Percentiles rank a stretch among this genome's conserved stretches.
Conservation (phyloP, 208 protist species). For the Trypanosoma melophagium region DNA sequence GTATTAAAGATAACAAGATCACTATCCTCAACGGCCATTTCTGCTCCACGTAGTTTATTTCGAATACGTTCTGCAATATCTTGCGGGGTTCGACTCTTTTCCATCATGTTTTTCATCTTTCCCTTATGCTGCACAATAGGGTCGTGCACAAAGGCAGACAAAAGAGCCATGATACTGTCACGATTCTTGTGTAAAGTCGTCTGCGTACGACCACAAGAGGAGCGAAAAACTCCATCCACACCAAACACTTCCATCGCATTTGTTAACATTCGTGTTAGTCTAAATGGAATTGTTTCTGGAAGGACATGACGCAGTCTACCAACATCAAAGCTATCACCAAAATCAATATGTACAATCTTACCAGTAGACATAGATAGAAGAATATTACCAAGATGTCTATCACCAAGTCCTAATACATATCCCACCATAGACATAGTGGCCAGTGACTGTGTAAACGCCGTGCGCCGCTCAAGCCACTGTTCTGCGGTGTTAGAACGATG, state of each 20-base stretch:
- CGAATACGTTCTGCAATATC: conserved; percentile 96
- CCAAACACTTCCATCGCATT: conserved; percentile 99
- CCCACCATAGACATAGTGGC: conserved; percentile 99
- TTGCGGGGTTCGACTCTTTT: conserved; percentile 84
- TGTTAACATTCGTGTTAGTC: conserved; percentile 99
- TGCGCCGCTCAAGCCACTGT: conserved; percentile 98
- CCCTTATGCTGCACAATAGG: conserved; percentile 96
- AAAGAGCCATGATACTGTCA: conserved; percentile 98
- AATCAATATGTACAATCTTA: conserved; percentile 99
- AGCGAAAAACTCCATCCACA: conserved; percentile 98
- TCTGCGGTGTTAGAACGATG: conserved; percentile 96
- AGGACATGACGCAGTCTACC: conserved; percentile 97
- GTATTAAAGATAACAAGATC: conserved; percentile 81
- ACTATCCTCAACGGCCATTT: conserved; percentile 89
- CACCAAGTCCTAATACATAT: conserved; percentile 95
- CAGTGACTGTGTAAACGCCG: conserved; percentile 97
- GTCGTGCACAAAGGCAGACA: conserved; percentile 99
- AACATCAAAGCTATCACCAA: conserved; percentile 99
- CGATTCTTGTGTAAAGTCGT: conserved; percentile 96
- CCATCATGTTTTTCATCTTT: conserved; percentile 98
- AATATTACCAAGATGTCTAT: conserved; percentile 99
- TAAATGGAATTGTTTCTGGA: conserved; percentile 99
- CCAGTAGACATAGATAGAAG: conserved; percentile 98
- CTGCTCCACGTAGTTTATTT: conserved; percentile 98
- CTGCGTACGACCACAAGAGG: conserved; percentile 97